A percentile compares a stretch with the other conserved stretches of the same genome.
phyloP scores from a whole-genome alignment of 2,329 filamentous ascomycete species.

The Didymella sp. region DNA sequence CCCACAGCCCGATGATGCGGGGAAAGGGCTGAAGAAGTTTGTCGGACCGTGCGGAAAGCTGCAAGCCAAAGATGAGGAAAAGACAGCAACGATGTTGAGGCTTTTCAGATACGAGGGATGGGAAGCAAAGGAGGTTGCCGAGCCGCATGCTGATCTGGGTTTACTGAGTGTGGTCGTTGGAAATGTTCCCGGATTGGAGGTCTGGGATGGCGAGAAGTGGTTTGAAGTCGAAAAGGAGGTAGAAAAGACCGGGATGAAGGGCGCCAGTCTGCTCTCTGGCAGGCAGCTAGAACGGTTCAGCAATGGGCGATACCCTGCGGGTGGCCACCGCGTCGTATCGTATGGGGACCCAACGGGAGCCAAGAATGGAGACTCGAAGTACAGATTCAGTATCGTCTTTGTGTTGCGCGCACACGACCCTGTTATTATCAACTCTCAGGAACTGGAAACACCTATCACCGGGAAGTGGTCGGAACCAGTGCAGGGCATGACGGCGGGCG shows the following conservation, averaged over 20 bases:
- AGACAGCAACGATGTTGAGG: slow-evolving; percentile 47
- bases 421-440: slow-evolving; percentile 32
- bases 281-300: slow-evolving; percentile 40
- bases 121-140: slow-evolving; percentile 46
- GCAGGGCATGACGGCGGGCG: slow-evolving; percentile 39
- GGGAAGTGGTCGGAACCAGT: slow-evolving; percentile 37
- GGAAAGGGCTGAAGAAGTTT: slow-evolving; percentile 32
- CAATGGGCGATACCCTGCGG: slow-evolving; percentile 41
- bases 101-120: slow-evolving; percentile 48
- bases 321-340: slow-evolving; percentile 46
- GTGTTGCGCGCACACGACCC: slow-evolving; percentile 46
- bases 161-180: slow-evolving; percentile 45
- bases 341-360: slow-evolving; percentile 29
- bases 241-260: slow-evolving; percentile 14
- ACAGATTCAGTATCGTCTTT: slow-evolving; percentile 48
- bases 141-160: slow-evolving; percentile 48
- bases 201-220: slow-evolving; percentile 40
- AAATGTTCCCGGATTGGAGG: slow-evolving; percentile 47
- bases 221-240: slow-evolving; percentile 41
- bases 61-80: slow-evolving; percentile 28
- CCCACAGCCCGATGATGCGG: slow-evolving; percentile 13
- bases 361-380: slow-evolving; percentile 19
- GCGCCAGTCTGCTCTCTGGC: slow-evolving; percentile 41
- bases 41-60: slow-evolving; percentile 37
- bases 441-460: slow-evolving; percentile 40